A percentile compares a stretch with the other conserved stretches of the same genome.
phyloP scores from a whole-genome alignment of 495 filamentous ascomycete genomes.

The Apiosordaria backusii region DNA sequence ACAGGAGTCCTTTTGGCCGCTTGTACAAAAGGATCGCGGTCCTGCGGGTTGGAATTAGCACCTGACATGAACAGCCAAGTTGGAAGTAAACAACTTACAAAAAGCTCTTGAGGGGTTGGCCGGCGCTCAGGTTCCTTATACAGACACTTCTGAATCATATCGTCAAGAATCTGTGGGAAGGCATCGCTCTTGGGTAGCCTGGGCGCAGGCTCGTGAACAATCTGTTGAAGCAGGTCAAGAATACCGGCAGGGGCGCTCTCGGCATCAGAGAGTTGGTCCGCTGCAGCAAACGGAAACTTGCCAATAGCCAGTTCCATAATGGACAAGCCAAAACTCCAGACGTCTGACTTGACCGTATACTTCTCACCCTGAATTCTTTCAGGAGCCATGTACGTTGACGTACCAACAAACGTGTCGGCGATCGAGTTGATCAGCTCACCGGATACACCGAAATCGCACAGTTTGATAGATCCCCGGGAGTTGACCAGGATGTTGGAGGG shows the following conservation, averaged over 20 bases:
- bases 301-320: constrained; percentile 97
- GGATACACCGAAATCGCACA: constrained; percentile 97
- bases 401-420: constrained; percentile 96
- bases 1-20: constrained; percentile 93
- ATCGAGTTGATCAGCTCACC: constrained; percentile 96
- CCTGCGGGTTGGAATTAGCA: constrained; percentile 49
- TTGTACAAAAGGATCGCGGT: constrained; percentile 87
- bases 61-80: neutral
- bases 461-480: constrained; percentile 88
- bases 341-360: constrained; percentile 97
- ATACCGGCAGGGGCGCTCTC: constrained; percentile 87
- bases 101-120: constrained; percentile 87
- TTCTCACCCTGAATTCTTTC: constrained; percentile 94
- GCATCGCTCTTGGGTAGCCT: constrained; percentile 93
- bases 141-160: constrained; percentile 94
- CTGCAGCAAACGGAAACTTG: constrained; percentile 86
- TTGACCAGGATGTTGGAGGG: constrained; percentile 96
- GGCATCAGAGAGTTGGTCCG: constrained; percentile 60
- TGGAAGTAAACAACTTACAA: constrained; percentile 42
- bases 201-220: constrained; percentile 93
- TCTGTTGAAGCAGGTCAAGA: constrained; percentile 91
- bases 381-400: constrained; percentile 98
- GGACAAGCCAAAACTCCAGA: constrained; percentile 95
- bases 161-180: constrained; percentile 89
- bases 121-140: constrained; percentile 81